Evolutionary conservation across 2,329 filamentous ascomycete genomes (phyloP).

Genomic region (Penicillium sp.): DNA sequence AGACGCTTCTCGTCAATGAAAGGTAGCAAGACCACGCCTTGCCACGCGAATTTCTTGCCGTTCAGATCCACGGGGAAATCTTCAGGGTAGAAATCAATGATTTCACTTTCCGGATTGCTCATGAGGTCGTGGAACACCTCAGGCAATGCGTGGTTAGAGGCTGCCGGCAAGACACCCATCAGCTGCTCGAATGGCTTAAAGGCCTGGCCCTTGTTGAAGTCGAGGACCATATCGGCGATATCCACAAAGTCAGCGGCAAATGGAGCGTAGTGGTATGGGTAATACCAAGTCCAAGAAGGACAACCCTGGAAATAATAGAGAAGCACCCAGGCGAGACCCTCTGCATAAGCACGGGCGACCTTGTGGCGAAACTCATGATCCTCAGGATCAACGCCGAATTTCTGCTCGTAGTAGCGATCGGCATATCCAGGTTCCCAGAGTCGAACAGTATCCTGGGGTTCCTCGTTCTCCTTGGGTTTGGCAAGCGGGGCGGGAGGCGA

Average conservation of each 20-base stretch:
- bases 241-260: constrained; percentile 94
- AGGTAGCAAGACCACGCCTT: constrained; percentile 87
- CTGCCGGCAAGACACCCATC: constrained; percentile 95
- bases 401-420: constrained; percentile 95
- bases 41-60: constrained; percentile 98
- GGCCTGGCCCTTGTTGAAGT: constrained; percentile 79
- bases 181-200: constrained; percentile 95
- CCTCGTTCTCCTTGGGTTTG: constrained; percentile 58
- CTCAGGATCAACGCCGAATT: constrained; percentile 80
- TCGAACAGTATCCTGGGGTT: constrained; percentile 75
- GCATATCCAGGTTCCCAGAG: constrained; percentile 96
- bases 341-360: constrained; percentile 87
- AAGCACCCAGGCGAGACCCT: constrained; percentile 92
- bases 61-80: constrained; percentile 93
- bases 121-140: constrained; percentile 87
- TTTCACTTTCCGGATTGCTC: constrained; percentile 82
- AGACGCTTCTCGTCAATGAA: constrained; percentile 94
- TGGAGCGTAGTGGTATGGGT: constrained; percentile 96
- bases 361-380: constrained; percentile 84
- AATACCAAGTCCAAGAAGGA: constrained; percentile 99
- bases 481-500: constrained; percentile 57
- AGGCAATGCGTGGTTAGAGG: constrained; percentile 87
- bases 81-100: constrained; percentile 96
- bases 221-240: constrained; percentile 73
- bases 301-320: constrained; percentile 98